These are phyloP conservation scores for Knufia fluminis DNA, from an alignment of 2,329 filamentous ascomycete genomes.

Conservation along the genomic window DNA sequence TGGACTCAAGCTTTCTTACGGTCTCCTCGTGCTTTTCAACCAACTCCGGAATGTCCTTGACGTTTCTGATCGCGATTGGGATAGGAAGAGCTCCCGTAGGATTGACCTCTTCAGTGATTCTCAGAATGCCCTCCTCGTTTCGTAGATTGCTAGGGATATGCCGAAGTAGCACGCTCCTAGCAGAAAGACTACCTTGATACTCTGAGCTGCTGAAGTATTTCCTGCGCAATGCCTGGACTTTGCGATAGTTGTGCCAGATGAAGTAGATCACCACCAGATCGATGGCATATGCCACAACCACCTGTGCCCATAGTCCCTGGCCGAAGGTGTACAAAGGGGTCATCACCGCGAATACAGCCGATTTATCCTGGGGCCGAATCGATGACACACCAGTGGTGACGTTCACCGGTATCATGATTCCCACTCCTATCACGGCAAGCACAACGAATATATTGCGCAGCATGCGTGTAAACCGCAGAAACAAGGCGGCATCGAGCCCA, in stretches of 20 bases:
- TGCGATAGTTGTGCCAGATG: conserved; percentile 82
- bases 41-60: conserved; percentile 76
- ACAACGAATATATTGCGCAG: conserved; percentile 78
- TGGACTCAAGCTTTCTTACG: conserved; percentile 71
- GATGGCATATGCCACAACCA: conserved; percentile 53
- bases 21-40: conserved; percentile 74
- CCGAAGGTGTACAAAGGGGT: conserved; percentile 44
- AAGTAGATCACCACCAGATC: conserved; percentile 69
- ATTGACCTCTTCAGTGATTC: conserved; percentile 70
- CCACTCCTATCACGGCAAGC: conserved; percentile 62
- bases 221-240: conserved; percentile 60
- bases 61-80: conserved; percentile 79
- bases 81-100: conserved; percentile 70
- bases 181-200: conserved; percentile 79
- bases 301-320: conserved; percentile 49
- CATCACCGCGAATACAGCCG: conserved; percentile 33
- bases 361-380: conserved; percentile 20
- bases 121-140: conserved; percentile 77
- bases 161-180: conserved; percentile 59
- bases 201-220: conserved; percentile 77
- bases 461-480: conserved; percentile 83
- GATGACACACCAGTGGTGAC: conserved; percentile 41
- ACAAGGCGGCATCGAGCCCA: conserved; percentile 83
- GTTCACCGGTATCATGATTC: conserved; percentile 75
- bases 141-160: conserved; percentile 70